Evolutionary conservation across 176 grass and related monocot species (phyloP).

Genomic region (Oryza meyeriana): DNA sequence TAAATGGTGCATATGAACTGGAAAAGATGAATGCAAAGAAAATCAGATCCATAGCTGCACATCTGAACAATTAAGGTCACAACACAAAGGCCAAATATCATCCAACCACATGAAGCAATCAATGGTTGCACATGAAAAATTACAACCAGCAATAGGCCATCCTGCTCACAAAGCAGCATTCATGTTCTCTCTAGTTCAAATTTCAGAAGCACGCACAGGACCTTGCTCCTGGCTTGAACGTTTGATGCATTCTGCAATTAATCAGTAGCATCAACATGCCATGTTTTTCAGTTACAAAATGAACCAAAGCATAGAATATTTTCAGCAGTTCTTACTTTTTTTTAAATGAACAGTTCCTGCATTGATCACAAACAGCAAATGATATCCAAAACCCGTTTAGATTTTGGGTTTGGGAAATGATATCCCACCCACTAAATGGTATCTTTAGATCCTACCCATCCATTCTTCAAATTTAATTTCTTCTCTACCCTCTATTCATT

Average conservation of each 20-base stretch:
- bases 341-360: too few relatives aligned
- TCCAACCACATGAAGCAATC: constrained; percentile 39
- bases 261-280: background rate
- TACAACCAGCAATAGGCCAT: constrained; percentile 5
- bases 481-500: too few relatives aligned
- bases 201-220: too few relatives aligned
- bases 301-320: background rate
- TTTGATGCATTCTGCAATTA: constrained; percentile 31
- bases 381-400: too few relatives aligned
- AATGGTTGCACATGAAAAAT: constrained; percentile 38
- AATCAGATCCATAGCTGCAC: constrained; percentile 6
- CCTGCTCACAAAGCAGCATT: constrained; percentile 26
- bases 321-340: background rate
- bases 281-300: too few relatives aligned
- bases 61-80: too few relatives aligned
- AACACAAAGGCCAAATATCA: background rate
- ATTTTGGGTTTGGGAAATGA: too few relatives aligned
- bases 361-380: background rate
- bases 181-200: constrained; percentile 24
- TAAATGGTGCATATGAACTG: constrained; percentile 37
- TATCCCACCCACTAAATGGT: too few relatives aligned
- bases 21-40: background rate
- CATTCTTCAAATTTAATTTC: too few relatives aligned
- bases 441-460: too few relatives aligned
- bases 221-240: background rate